Evolutionary conservation across 2,329 filamentous ascomycete genomes (phyloP), one percentile per base, ranked within the genome.

Genomic region (Aspergillus costaricaensis): DNA sequence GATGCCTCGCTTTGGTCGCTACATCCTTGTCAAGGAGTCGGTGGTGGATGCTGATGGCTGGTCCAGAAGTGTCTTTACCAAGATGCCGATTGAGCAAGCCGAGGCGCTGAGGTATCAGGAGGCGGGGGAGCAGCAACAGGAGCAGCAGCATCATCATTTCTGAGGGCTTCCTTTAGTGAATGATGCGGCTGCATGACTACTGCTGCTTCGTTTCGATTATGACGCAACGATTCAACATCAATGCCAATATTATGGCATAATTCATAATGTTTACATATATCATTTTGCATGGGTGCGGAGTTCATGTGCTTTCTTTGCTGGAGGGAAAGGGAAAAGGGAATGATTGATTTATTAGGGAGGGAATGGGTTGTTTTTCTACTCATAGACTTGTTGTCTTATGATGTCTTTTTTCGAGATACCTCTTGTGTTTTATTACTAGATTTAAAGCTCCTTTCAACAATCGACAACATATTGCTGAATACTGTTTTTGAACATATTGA

Each of bases 21-120:
- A 89, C 67, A 79, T 84, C 66, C 77, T 90, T 9, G 79, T 85
- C 2, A 80, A 83, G 58, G 82, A 87, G 72, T 79, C 76, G 0
- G 71, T 81, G 2, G 72, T 88, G 7, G 83, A 86, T 62, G 80
- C 84, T 44, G 86, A 89, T 70, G 86, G 87, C 1, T 89, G 87
- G 87, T 85, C 86, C 65, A 77, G 83, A 32, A 85, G 77, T 57
- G 79, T 83, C 2, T 87, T 88, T 67, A 73, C 78, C 2, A 78
- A 71, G 59, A 71, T 77, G 62, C 81, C 83, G 7, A 38, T 69
- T 36, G 57, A 60, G 38, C 21, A 60, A n/a, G 60, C 57, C n/a
- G 47, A 58, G 30, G 53, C 36, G 12, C 14, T 54, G 41, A 55
- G 49, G 32, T 36, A 53, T 23, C 25, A 27, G 25, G 25, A 27